phyloP scores from a whole-genome alignment of 2,329 filamentous ascomycete genomes.

The Gaeumannomyces sp. region DNA sequence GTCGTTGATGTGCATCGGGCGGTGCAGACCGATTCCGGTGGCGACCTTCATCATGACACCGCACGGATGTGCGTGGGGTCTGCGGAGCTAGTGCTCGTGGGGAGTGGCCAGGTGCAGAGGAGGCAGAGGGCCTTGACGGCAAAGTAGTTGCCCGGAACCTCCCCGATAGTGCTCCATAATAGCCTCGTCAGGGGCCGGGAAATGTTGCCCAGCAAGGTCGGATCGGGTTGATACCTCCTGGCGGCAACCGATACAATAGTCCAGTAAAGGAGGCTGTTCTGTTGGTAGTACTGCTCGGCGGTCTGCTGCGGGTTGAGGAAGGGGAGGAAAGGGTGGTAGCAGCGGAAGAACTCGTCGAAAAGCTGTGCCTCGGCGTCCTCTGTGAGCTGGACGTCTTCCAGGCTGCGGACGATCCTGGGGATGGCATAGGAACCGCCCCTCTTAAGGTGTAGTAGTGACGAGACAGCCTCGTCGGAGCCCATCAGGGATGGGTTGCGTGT shows the following conservation, averaged over 20 bases:
- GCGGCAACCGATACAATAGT: slow-evolving; percentile 70
- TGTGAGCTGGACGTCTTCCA: slow-evolving; percentile 58
- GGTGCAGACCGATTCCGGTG: slow-evolving; percentile 75
- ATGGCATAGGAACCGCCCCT: slow-evolving; percentile 56
- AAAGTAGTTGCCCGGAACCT: slow-evolving; percentile 72
- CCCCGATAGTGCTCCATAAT: slow-evolving; percentile 70
- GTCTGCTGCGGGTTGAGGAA: slow-evolving; percentile 62
- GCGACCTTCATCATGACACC: slow-evolving; percentile 85
- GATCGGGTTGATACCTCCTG: slow-evolving; percentile 60
- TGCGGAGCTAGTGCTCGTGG: slow-evolving; percentile 72
- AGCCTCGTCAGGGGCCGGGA: slow-evolving; percentile 63
- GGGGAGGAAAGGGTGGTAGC: slow-evolving; percentile 72
- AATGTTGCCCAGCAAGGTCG: slow-evolving; percentile 59
- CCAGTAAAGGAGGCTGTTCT: slow-evolving; percentile 82
- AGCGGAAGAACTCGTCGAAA: slow-evolving; percentile 68
- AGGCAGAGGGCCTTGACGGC: slow-evolving; percentile 77
- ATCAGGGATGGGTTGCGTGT: slow-evolving; percentile 58
- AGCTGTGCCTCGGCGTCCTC: slow-evolving; percentile 57
- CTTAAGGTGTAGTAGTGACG: slow-evolving; percentile 60
- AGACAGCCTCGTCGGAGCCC: slow-evolving; percentile 64
- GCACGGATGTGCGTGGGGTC: slow-evolving; percentile 74
- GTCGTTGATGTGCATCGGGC: slow-evolving; percentile 75
- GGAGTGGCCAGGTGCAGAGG: slow-evolving; percentile 75
- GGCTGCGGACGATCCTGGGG: slow-evolving; percentile 52
- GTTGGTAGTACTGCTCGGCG: slow-evolving; percentile 69